phyloP scores from a whole-genome alignment of 2,329 filamentous ascomycete genomes.

The Colletotrichum noveboracense region DNA sequence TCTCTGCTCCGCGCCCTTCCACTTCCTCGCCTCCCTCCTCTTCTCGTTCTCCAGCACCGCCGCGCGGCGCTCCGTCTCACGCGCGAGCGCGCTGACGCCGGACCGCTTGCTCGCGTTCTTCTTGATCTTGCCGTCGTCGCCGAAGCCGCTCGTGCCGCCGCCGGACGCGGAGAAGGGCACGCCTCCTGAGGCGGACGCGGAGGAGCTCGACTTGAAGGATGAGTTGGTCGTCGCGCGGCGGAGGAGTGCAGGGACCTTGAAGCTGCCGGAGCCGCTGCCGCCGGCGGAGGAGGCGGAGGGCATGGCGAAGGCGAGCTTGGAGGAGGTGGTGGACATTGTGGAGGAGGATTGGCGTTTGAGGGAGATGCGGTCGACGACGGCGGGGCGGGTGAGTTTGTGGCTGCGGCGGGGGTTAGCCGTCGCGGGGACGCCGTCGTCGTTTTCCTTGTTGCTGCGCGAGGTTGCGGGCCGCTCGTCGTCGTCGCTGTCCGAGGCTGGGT shows the following conservation, averaged over 20 bases:
- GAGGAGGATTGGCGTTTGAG: slow-evolving; percentile 64
- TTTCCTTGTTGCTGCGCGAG: slow-evolving; percentile 54
- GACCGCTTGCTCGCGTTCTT: slow-evolving; percentile 66
- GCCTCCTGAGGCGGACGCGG: not conserved
- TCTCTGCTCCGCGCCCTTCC: slow-evolving; percentile 61
- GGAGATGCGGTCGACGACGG: slow-evolving; percentile 75
- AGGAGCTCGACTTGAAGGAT: slow-evolving; percentile 41
- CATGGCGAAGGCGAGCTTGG: slow-evolving; percentile 61
- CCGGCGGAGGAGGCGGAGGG: slow-evolving; percentile 38
- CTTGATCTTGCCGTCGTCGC: slow-evolving; percentile 61
- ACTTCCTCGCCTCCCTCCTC: slow-evolving; percentile 62
- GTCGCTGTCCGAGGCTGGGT: slow-evolving; percentile 57
- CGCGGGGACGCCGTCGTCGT: slow-evolving; percentile 29
- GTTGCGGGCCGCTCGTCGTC: slow-evolving; percentile 35
- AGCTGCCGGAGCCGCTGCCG: slow-evolving; percentile 44
- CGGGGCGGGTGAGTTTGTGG: slow-evolving; percentile 30
- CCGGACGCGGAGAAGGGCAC: not conserved
- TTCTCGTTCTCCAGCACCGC: slow-evolving; percentile 62
- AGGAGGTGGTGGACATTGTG: slow-evolving; percentile 30
- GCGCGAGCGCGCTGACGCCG: slow-evolving; percentile 64
- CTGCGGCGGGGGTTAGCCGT: slow-evolving; percentile 38
- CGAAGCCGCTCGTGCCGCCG: slow-evolving; percentile 27
- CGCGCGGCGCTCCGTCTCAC: slow-evolving; percentile 62
- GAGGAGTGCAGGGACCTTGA: slow-evolving; percentile 75
- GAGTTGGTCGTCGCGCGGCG: slow-evolving; percentile 76